These are phyloP conservation scores for Chlorella vulgaris DNA, from an alignment of 139 green algal species.

Conservation along the genomic window DNA sequence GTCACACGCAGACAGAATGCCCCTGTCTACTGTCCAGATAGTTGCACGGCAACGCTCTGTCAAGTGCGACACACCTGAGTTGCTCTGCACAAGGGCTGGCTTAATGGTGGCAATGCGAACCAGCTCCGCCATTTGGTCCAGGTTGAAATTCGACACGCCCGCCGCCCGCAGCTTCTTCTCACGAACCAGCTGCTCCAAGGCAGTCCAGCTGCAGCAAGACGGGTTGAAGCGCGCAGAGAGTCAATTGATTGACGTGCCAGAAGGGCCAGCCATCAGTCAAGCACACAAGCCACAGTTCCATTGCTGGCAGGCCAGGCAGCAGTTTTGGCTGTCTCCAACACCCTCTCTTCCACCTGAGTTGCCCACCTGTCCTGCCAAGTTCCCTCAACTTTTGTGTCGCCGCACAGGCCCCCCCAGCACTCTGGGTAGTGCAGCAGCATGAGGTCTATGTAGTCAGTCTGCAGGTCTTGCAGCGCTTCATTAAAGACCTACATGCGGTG, in stretches of 20 bases:
- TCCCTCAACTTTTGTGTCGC: slow-evolving; percentile 27
- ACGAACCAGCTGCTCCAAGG: slow-evolving; percentile 62
- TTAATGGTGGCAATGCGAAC: slow-evolving; percentile 57
- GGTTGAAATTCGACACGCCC: slow-evolving; percentile 84
- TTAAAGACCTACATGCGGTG: slow-evolving; percentile 12
- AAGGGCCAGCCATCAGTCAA: too few relatives aligned
- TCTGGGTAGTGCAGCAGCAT: slow-evolving; percentile 87
- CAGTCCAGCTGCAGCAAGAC: slow-evolving; percentile 49
- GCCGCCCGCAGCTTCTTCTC: slow-evolving; percentile 57
- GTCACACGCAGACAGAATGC: not conserved
- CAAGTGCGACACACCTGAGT: slow-evolving; percentile 48
- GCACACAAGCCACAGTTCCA: too few relatives aligned
- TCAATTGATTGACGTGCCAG: not conserved
- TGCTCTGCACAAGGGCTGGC: slow-evolving; percentile 70
- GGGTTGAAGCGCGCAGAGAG: not conserved
- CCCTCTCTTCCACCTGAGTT: not conserved
- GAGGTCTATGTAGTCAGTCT: slow-evolving; percentile 75
- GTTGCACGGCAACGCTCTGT: not conserved
- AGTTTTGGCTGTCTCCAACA: not conserved
- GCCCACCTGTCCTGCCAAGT: slow-evolving; percentile 65
- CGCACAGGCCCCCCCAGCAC: slow-evolving; percentile 72
- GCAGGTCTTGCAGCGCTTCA: slow-evolving; percentile 59
- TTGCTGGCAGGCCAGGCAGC: too few relatives aligned
- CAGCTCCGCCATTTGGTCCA: slow-evolving; percentile 69
- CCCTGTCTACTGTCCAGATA: not conserved